Evolutionary conservation across 2,329 filamentous ascomycete species (phyloP).

Genomic region (Xylaria sp.): DNA sequence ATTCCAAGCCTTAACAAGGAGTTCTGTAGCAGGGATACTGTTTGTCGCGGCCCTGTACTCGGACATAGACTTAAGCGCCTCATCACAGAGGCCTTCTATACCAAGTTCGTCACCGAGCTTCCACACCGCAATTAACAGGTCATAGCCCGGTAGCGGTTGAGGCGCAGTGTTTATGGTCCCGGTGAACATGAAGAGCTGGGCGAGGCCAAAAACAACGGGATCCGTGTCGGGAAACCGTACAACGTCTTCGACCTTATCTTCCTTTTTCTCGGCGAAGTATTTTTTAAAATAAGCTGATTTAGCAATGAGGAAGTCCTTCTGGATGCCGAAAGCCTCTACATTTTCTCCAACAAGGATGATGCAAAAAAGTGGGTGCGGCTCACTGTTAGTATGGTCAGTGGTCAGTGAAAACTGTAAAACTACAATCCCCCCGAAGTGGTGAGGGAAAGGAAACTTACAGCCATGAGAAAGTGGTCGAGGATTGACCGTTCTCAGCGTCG

Average conservation of each 20-base stretch:
- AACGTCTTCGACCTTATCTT: slow-evolving; percentile 60
- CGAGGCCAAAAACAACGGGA: slow-evolving; percentile 64
- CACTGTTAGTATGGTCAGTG: slow-evolving; percentile 50
- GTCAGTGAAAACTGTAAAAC: slow-evolving; percentile 15
- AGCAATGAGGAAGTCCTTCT: slow-evolving; percentile 67
- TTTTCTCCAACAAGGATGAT: slow-evolving; percentile 65
- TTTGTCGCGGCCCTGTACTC: slow-evolving; percentile 65
- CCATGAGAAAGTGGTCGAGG: slow-evolving; percentile 36
- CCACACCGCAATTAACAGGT: slow-evolving; percentile 66
- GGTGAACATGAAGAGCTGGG: slow-evolving; percentile 66
- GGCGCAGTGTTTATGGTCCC: slow-evolving; percentile 58
- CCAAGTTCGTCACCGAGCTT: slow-evolving; percentile 64
- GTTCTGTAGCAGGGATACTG: slow-evolving; percentile 67
- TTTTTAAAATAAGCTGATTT: slow-evolving; percentile 62
- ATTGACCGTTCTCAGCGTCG: slow-evolving; percentile 23
- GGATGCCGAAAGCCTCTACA: slow-evolving; percentile 66
- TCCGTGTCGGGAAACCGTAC: slow-evolving; percentile 62
- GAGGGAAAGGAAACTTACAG: slow-evolving; percentile 33
- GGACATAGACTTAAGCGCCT: slow-evolving; percentile 67
- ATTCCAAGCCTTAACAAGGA: slow-evolving; percentile 71
- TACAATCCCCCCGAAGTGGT: neutral
- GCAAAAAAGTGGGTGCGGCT: slow-evolving; percentile 67
- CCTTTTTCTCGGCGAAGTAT: slow-evolving; percentile 54
- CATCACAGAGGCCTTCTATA: slow-evolving; percentile 67
- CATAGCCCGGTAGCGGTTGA: slow-evolving; percentile 61